A percentile compares a stretch with the other conserved stretches of the same genome.
These are phyloP conservation scores for Gnomoniopsis smithogilvyi DNA, from an alignment of 2,329 filamentous ascomycete genomes.

Conservation along the genomic window DNA sequence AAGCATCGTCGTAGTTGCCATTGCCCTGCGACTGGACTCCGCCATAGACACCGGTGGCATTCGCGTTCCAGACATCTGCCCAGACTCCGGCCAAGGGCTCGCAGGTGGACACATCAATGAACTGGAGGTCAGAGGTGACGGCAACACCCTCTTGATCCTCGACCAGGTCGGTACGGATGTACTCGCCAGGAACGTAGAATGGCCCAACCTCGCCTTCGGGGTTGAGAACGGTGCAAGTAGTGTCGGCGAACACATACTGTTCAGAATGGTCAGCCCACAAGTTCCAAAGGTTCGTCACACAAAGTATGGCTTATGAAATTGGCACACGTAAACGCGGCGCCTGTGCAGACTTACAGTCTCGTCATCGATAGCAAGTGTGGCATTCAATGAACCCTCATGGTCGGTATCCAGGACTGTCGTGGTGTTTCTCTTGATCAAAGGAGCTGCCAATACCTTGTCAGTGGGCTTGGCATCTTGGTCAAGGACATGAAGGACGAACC, in stretches of 20 bases:
- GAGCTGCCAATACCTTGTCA: neutral
- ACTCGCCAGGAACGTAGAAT: conserved; percentile 30
- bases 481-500: neutral
- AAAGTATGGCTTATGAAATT: neutral
- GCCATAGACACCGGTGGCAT: conserved; percentile 39
- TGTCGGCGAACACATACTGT: conserved; percentile 4
- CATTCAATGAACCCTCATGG: conserved; percentile 4
- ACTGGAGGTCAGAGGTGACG: conserved; percentile 37
- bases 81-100: conserved; percentile 24
- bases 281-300: neutral
- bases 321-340: neutral
- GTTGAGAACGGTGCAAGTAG: conserved; percentile 22
- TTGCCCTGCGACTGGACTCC: conserved; percentile 31
- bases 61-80: conserved; percentile 26
- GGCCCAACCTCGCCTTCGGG: conserved; percentile 33
- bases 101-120: conserved; percentile 39
- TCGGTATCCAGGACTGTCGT: conserved; percentile 2
- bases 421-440: conserved; percentile 6
- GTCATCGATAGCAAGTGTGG: neutral
- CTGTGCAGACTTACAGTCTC: neutral
- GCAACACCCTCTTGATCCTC: conserved; percentile 35
- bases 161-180: conserved; percentile 32
- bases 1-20: conserved; percentile 13
- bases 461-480: neutral
- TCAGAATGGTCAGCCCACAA: neutral